Evolutionary conservation across 768 basidiomycete genomes (phyloP), one percentile per base, ranked within the genome.

Genomic region (Asterophora lycoperdoides): DNA sequence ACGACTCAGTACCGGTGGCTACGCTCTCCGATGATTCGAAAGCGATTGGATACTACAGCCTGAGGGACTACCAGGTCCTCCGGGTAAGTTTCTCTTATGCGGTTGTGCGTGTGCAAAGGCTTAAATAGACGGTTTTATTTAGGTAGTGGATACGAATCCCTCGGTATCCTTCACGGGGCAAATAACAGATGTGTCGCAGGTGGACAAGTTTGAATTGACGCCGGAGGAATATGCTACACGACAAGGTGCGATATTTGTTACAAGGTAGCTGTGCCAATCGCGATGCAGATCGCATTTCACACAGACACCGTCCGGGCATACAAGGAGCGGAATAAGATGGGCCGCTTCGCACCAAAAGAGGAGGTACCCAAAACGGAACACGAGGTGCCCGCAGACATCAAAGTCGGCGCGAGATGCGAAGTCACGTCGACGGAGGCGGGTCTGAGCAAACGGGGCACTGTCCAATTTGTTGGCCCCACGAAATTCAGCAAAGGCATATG

Each of bases 141-240:
- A 90, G 89, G 79, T 89, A 8, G 70, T 74, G 51, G 89, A 95
- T 59, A 80, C 76, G 15, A 81, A 96, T 62, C 92, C 94, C 7
- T 75, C 84, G 2, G 68, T 66, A 1, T 83, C 85, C 30, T 76
- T 89, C 42, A 88, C 87, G 0, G 94, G 93, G 1, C 91, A 94
- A 62, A 78, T 89, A 44, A 79, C 84, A 7, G 94, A 96, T 65
- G 76, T 89, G 1, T 83, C 84, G 0, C 81, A 85, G 66, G 92
- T 96, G 1, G 84, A 96, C 20, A 96, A 97, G 64, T 98, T 93
- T 56, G 95, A 96, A 71, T 66, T 98, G 43, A 84, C 82, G 7
- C 76, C 83, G 3, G 81, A 81, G 4, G 90, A 86, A 48, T 98
- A 98, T 60, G 90, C 83, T 18, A 70, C 80, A 60, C 71, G 93